A percentile compares a stretch with the other conserved stretches of the same genome.
Evolutionary conservation across 1,284 basidiomycete species (phyloP).

Genomic region (Tilletia walkeri): DNA sequence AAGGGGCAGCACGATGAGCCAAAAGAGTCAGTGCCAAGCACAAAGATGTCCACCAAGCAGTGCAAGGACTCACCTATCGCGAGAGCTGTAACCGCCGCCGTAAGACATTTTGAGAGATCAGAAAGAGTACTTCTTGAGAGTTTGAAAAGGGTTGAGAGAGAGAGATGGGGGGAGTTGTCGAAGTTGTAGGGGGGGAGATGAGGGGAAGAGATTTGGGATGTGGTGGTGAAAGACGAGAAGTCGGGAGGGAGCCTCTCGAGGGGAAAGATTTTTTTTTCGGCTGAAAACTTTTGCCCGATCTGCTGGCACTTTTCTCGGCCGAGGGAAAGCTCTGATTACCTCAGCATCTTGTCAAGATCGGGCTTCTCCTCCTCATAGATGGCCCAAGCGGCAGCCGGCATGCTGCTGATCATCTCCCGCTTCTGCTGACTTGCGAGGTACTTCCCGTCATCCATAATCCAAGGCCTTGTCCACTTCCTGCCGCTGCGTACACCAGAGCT

Average conservation of each 20-base stretch:
- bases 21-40: neutral
- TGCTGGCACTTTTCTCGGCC: neutral
- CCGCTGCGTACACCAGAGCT: too few relatives aligned
- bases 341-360: too few relatives aligned
- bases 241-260: neutral
- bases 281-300: too few relatives aligned
- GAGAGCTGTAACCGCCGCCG: conserved; percentile 33
- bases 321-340: too few relatives aligned
- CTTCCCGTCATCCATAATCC: too few relatives aligned
- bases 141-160: neutral
- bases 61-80: neutral
- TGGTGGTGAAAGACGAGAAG: too few relatives aligned
- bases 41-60: neutral
- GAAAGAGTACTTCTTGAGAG: neutral
- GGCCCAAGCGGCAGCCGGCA: too few relatives aligned
- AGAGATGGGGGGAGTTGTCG: neutral
- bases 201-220: neutral
- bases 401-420: too few relatives aligned
- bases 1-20: neutral
- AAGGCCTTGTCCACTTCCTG: too few relatives aligned
- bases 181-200: neutral
- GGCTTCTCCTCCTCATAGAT: too few relatives aligned
- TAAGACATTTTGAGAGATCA: conserved; percentile 34
- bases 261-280: too few relatives aligned
- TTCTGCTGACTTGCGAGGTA: too few relatives aligned